A percentile compares a stretch with the other conserved stretches of the same genome.
phyloP scores from a whole-genome alignment of 768 basidiomycete species.

The Kwoniella mangroviensis region DNA sequence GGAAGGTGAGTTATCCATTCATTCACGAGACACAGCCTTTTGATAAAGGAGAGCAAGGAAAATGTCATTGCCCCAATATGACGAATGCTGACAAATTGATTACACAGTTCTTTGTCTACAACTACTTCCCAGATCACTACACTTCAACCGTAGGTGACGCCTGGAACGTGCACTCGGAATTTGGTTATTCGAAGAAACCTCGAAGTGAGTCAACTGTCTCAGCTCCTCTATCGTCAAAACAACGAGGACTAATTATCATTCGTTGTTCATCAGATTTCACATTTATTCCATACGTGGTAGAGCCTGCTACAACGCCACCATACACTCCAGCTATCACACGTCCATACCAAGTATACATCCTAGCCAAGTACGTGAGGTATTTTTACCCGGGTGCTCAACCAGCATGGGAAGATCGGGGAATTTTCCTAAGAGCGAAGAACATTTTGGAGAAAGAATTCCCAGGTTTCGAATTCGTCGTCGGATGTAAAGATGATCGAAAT shows the following conservation, averaged over 20 bases:
- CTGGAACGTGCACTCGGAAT: slow-evolving; percentile 27
- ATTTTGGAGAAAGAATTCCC: slow-evolving; percentile 22
- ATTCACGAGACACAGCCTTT: no score
- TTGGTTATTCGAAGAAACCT: slow-evolving; percentile 17
- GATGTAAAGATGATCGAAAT: slow-evolving; percentile 28
- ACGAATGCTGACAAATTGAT: not conserved
- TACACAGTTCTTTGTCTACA: slow-evolving; percentile 26
- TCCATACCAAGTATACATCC: slow-evolving; percentile 25
- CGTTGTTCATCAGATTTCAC: slow-evolving; percentile 15
- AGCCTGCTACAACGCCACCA: slow-evolving; percentile 15
- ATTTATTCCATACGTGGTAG: slow-evolving; percentile 21
- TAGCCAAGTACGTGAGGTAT: slow-evolving; percentile 30
- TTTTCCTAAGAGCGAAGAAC: slow-evolving; percentile 21
- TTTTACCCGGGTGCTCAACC: slow-evolving; percentile 29
- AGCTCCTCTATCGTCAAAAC: not conserved
- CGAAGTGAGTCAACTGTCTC: slow-evolving; percentile 17
- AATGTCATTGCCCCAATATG: not conserved
- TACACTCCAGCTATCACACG: slow-evolving; percentile 21
- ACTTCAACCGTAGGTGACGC: slow-evolving; percentile 21
- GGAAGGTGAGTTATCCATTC: slow-evolving; percentile 19
- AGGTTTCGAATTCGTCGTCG: slow-evolving; percentile 32
- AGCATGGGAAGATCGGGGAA: slow-evolving; percentile 24
- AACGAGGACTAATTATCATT: not conserved
- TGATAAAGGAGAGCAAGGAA: no score
- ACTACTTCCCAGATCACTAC: slow-evolving; percentile 29